These are phyloP conservation scores for Thinopyrum obtusiflorum DNA, from an alignment of 202 grass and related monocot genomes.

Conservation along the genomic window DNA sequence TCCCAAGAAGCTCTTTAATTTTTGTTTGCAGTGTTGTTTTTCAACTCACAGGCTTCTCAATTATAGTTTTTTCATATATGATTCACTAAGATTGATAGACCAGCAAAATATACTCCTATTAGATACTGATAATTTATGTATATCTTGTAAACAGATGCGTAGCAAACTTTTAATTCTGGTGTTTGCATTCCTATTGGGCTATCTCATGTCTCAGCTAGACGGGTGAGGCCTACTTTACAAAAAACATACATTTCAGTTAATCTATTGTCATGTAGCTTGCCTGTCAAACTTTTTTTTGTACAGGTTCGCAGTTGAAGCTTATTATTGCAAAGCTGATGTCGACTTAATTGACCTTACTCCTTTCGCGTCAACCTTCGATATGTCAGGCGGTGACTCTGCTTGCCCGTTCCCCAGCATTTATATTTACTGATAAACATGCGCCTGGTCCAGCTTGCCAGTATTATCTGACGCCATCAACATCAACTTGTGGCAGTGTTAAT, in stretches of 20 bases:
- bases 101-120: background rate
- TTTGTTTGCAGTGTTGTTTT: background rate
- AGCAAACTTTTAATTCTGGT: background rate
- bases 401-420: background rate
- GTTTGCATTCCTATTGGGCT: background rate
- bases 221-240: background rate
- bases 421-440: slow-evolving; percentile 1
- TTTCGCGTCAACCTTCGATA: background rate
- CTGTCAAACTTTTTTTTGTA: background rate
- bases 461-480: background rate
- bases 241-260: background rate
- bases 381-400: background rate
- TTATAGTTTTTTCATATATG: slow-evolving; percentile 5
- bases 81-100: slow-evolving; percentile 9
- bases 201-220: background rate
- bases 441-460: background rate
- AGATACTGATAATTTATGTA: background rate
- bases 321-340: background rate
- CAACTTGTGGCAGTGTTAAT: background rate
- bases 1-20: background rate
- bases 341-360: background rate
- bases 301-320: slow-evolving; percentile 2
- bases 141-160: background rate
- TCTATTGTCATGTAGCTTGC: background rate
- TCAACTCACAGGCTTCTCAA: background rate